Evolutionary conservation across 108 stramenopile genomes (phyloP).

Genomic region (Stephanodiscus triporus): DNA sequence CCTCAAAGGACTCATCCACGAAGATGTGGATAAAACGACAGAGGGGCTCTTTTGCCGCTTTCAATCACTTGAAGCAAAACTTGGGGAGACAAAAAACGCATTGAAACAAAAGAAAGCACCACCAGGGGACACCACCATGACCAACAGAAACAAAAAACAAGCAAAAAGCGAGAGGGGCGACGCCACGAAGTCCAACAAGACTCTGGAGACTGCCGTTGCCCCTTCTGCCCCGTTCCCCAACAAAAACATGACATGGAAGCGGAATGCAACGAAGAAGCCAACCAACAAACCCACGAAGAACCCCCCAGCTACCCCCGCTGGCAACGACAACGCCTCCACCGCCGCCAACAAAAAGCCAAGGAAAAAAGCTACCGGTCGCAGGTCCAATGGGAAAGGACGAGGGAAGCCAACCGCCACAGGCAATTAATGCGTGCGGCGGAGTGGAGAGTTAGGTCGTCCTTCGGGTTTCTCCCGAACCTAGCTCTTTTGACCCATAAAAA

Average conservation of each 20-base stretch:
- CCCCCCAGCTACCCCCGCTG: background rate
- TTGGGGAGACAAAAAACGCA: background rate
- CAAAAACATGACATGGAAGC: background rate
- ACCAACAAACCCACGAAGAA: background rate
- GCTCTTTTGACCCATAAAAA: constrained; percentile 4
- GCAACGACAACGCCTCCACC: background rate
- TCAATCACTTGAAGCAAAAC: background rate
- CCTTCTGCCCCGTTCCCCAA: background rate
- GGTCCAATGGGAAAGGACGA: constrained; percentile 6
- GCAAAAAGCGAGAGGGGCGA: too few relatives aligned
- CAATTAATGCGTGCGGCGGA: background rate
- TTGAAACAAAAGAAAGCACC: background rate
- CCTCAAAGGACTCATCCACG: background rate
- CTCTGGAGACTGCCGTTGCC: background rate
- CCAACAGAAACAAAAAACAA: background rate
- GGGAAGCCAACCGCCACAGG: background rate
- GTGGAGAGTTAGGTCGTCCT: background rate
- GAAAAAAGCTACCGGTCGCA: background rate
- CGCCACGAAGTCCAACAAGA: constrained; percentile 12
- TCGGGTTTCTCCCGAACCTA: constrained; percentile 20
- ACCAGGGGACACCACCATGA: background rate
- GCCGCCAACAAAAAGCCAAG: background rate
- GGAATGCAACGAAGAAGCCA: too few relatives aligned
- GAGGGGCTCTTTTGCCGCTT: background rate
- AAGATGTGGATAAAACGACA: background rate